These are phyloP conservation scores for Claviceps capensis DNA, from an alignment of 2,329 filamentous ascomycete genomes.

Conservation along the genomic window DNA sequence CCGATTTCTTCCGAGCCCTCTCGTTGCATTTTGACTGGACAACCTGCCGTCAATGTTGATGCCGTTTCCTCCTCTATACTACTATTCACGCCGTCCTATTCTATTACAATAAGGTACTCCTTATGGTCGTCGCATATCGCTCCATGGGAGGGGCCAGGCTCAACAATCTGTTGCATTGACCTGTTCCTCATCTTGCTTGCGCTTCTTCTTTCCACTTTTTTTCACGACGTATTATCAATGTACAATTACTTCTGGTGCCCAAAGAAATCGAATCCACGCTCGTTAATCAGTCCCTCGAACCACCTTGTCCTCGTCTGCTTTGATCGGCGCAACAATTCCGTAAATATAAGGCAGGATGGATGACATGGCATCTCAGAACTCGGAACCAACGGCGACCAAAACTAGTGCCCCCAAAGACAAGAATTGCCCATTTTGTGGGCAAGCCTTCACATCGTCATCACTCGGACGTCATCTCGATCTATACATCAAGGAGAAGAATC, in stretches of 20 bases:
- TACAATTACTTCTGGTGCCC: background rate
- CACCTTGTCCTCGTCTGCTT: background rate
- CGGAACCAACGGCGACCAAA: slow-evolving; percentile 27
- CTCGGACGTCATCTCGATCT: slow-evolving; percentile 87
- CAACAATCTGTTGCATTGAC: background rate
- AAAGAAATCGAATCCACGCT: slow-evolving; percentile 3
- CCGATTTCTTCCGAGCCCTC: background rate
- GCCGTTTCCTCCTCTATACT: background rate
- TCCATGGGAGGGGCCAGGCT: slow-evolving; percentile 6
- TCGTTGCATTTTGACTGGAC: background rate
- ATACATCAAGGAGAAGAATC: slow-evolving; percentile 88
- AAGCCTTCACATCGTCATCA: slow-evolving; percentile 86
- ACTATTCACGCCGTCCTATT: background rate
- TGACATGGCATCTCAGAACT: slow-evolving; percentile 18
- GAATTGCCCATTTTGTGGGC: slow-evolving; percentile 74
- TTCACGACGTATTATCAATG: background rate
- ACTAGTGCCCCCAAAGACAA: slow-evolving; percentile 60
- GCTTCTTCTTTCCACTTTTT: background rate
- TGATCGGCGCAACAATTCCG: background rate
- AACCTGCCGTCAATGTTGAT: background rate
- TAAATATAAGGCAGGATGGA: slow-evolving; percentile 13
- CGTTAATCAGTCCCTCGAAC: slow-evolving; percentile 1
- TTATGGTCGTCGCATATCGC: slow-evolving; percentile 3
- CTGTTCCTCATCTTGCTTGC: background rate
- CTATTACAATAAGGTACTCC: background rate